Base-by-base conservation (phyloP, 2,329 filamentous ascomycete species). In the Sclerotinia glacialis region DNA sequence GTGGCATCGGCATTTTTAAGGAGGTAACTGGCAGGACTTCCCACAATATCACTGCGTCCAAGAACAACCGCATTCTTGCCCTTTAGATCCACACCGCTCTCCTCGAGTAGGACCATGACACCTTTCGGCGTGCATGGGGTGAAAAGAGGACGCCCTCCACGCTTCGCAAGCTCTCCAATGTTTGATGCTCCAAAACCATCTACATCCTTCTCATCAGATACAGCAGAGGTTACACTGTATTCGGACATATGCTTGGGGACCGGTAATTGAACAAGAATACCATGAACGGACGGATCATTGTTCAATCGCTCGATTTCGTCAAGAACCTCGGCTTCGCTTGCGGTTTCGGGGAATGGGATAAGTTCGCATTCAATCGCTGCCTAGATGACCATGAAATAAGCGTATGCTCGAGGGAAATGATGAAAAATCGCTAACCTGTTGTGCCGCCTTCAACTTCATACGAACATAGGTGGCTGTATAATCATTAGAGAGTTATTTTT, bases 401-500 rank as follows among this genome's bases (percentile, higher is more conserved):
- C 16, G 5, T 52, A 28, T 31, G 52, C 55, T 63, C 2, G 16
- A 50, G 23, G 50, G 58, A 72, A 7, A 37, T 37, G 7, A 69
- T 67, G 66, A 70, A 66, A 58, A 9, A 61, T 46, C 53, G 60
- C 80, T 73, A 82, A 93, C 91, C 85, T 98, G 95, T 78, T 91
- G 83, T 67, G 95, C 95, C 72, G 95, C 95, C 85, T 97, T 99
- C 76, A 97, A 82, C 83, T 99, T 99, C 95, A 99, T 99, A 81
- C 93, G 93, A 80, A 99, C 94, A 90, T 99, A 99, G 63, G 94
- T 98, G 76, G 89, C 91, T 94, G 70, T 67, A 67, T 18, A 5
- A 23, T 49, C 23, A 49, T 65, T 18, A 58, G 52, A 50, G 62
- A 42, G 53, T 42, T n/a, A 42, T 56, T 58, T 18, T 50, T 26